These are phyloP conservation scores for Cotoneaster glaucophyllus DNA, from an alignment of 306 rosid species.

Conservation along the genomic window DNA sequence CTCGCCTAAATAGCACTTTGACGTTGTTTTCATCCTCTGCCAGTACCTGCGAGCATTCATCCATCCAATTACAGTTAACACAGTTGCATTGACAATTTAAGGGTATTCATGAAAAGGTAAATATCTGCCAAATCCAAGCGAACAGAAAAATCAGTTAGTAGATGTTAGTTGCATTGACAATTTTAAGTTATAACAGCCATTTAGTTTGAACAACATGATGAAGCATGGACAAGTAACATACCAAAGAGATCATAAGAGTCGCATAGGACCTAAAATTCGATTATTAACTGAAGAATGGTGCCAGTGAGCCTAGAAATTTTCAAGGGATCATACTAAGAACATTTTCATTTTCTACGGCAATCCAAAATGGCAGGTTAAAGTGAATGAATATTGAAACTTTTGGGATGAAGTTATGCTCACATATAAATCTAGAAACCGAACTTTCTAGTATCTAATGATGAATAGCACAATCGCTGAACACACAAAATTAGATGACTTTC, in stretches of 20 bases:
- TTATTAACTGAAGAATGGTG: background rate
- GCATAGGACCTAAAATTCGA: background rate
- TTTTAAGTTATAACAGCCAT: background rate
- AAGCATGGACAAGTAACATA: background rate
- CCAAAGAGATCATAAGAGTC: background rate
- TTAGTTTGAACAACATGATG: background rate
- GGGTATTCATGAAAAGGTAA: no score
- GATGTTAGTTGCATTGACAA: background rate
- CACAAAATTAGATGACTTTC: no score
- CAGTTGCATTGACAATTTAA: no score
- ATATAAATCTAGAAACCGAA: no score
- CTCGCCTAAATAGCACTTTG: slow-evolving; percentile 83
- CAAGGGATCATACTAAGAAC: background rate
- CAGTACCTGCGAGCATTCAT: slow-evolving; percentile 49
- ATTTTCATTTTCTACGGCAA: background rate
- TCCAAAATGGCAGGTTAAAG: background rate
- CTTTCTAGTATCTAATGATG: no score
- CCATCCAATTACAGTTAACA: background rate
- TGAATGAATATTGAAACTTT: background rate
- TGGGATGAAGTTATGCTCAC: background rate
- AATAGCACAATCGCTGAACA: no score
- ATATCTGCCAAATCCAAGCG: no score
- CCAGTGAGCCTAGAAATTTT: background rate
- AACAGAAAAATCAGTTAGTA: no score
- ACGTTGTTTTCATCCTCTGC: slow-evolving; percentile 80